These are phyloP conservation scores for Carnegiea gigantea DNA, from an alignment of 179 eudicot species.

Conservation along the genomic window DNA sequence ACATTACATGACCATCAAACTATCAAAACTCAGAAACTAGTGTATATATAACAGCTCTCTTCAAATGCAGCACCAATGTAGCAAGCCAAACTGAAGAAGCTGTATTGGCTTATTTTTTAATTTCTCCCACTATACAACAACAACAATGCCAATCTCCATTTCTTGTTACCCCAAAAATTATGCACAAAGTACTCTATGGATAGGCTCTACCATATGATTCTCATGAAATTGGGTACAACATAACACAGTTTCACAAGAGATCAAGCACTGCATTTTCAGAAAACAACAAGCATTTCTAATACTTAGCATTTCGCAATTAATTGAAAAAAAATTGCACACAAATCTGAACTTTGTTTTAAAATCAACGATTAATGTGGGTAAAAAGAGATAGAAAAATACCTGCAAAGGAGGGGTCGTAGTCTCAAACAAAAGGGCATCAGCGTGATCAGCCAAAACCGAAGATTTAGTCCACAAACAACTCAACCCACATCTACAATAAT, in stretches of 20 bases:
- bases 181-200: neutral
- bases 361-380: too few species aligned
- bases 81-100: too few species aligned
- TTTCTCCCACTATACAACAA: too few species aligned
- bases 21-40: too few species aligned
- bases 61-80: too few species aligned
- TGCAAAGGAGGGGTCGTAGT: slow-evolving; percentile 72
- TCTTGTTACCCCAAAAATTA: neutral
- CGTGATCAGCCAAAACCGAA: slow-evolving; percentile 71
- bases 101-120: too few species aligned
- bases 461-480: slow-evolving; percentile 94
- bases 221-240: neutral
- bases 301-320: neutral
- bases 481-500: slow-evolving; percentile 82
- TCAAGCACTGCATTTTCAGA: neutral
- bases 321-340: neutral
- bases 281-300: neutral
- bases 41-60: too few species aligned
- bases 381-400: slow-evolving; percentile 36
- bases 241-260: too few species aligned
- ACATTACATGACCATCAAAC: too few species aligned
- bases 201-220: neutral
- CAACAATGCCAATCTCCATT: neutral
- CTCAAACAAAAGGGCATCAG: slow-evolving; percentile 87
- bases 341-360: neutral